Base-by-base conservation (phyloP, 2,329 filamentous ascomycete genomes). In the Cercospora sojina region DNA sequence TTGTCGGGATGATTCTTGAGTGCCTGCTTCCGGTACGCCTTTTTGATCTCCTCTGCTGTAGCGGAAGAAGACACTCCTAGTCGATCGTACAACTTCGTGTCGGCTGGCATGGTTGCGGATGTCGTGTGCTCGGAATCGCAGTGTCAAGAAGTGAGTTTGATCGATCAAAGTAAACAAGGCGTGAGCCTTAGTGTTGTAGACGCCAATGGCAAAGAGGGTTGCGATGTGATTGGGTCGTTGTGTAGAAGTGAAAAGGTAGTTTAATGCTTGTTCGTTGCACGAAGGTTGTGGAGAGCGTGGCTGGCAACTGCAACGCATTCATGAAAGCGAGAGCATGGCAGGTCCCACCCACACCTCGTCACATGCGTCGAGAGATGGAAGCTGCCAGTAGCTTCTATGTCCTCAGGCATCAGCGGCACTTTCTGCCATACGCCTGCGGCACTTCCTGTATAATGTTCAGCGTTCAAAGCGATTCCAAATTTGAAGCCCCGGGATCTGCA, bases 1-100 rank as follows among this genome's bases (percentile, higher is more conserved):
- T 98, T 99, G 84, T 99, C 95, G 6, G 95, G 95, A 77, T 99
- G 95, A 81, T 88, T 93, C 71, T 79, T 79, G 47, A 98, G 81
- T 63, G 94, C 94, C 64, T 89, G 86, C 85, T 97, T 97, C 70
- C 91, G 87, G 80, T 97, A 97, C 66, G 89, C 95, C 79, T 98
- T 99, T 80, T 97, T 98, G 79, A 99, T 96, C 71, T 98, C 94
- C 77, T 97, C 94, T 80, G 96, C 92, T 25, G 88, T 86, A 25
- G 93, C 92, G 67, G 88, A 87, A 41, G 94, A 87, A 79, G 91
- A 90, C 80, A 97, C 83, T 77, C 85, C 84, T 75, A 99, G 85
- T 70, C 88, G 86, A 80, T 98, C 92, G 84, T 99, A 99, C 70
- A 98, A 89, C 81, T 96, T 97, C 62, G 91, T 95, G 84, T 98